Evolutionary conservation across 1,284 basidiomycete genomes (phyloP), one percentile per base, ranked within the genome.

Genomic region (Trichosporon inkin): DNA sequence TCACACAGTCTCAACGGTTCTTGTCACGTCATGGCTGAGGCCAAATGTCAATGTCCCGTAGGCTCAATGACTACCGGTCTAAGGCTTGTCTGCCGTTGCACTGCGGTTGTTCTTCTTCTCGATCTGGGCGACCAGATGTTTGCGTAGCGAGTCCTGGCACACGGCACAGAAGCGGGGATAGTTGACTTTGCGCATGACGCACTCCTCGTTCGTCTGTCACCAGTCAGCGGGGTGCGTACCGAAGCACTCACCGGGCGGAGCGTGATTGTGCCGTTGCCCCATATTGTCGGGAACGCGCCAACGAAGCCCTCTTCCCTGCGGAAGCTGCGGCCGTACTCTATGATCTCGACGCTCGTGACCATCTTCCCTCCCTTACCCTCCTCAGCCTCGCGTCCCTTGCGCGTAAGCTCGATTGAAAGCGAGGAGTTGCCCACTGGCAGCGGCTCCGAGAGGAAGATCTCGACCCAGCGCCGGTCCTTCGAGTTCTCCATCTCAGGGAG

Each of bases 171-270:
- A 89, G 32, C 73, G 62, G 0, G 72, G 71, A 55, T 72, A 62
- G 22, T 70, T 86, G 53, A 90, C 86, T 52, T 81, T 80, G 32
- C 90, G 86, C 90, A 92, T 92, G 56, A 92, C 82, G 70, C 90
- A 92, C 69, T 85, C 87, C 67, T 90, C 87, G 68, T 91, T 90
- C 3, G 89, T 91, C 37, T 76, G 56, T 32, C 28, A 32, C 16
- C 24, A 17, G 36, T 54, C 35, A 57, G 53, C 41, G 7, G 14
- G 20, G 17, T 16, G 14, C 34, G 10, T 17, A 28, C 56, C 44
- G 38, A 19, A 19, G 10, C 20, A 68, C 71, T 62, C 32, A 73
- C 71, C 10, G 77, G 76, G 32, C 76, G 62, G 2, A 78, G 64
- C 6, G 72, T 73, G 24, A 74, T 57, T 2, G 40, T 53, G 3